Evolutionary conservation across 306 rosid genomes (phyloP).

Genomic region (Abrus pulchellus): DNA sequence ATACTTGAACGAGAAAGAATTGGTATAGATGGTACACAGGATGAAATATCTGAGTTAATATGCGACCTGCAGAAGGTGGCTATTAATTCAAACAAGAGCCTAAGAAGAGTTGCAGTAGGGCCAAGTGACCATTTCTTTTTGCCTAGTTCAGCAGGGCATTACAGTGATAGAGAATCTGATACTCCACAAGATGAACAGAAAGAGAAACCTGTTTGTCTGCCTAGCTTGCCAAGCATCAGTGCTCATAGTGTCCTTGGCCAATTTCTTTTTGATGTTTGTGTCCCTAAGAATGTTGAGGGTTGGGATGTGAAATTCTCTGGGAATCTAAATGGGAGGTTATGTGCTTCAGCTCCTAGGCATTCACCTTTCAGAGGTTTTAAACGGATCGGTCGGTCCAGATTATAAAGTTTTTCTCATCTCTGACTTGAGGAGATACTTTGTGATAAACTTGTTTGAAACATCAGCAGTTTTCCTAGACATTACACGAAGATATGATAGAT

Average conservation of each 20-base stretch:
- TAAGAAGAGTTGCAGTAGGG: constrained; percentile 70
- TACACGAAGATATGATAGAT: constrained; percentile 42
- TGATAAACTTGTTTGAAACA: constrained; percentile 27
- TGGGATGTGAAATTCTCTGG: constrained; percentile 67
- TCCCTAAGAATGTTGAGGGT: constrained; percentile 81
- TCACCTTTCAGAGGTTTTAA: constrained; percentile 65
- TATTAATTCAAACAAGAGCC: constrained; percentile 63
- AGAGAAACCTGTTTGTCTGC: constrained; percentile 61
- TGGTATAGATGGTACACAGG: constrained; percentile 54
- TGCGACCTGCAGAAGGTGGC: constrained; percentile 69
- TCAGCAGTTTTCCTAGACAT: constrained; percentile 42
- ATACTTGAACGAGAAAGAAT: constrained; percentile 62
- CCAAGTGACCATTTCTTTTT: constrained; percentile 63
- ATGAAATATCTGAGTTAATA: constrained; percentile 63
- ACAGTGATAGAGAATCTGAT: constrained; percentile 59
- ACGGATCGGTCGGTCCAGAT: constrained; percentile 74
- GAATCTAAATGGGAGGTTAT: constrained; percentile 63
- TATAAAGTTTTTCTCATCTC: constrained; percentile 50
- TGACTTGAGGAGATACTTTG: constrained; percentile 38
- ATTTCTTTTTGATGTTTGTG: constrained; percentile 81
- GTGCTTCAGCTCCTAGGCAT: constrained; percentile 67
- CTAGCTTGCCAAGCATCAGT: constrained; percentile 62
- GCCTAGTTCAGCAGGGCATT: constrained; percentile 63
- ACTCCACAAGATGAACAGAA: constrained; percentile 59
- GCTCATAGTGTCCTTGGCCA: constrained; percentile 88